phyloP scores from a whole-genome alignment of 2,329 filamentous ascomycete species.

The Hymenoscyphus scutula region DNA sequence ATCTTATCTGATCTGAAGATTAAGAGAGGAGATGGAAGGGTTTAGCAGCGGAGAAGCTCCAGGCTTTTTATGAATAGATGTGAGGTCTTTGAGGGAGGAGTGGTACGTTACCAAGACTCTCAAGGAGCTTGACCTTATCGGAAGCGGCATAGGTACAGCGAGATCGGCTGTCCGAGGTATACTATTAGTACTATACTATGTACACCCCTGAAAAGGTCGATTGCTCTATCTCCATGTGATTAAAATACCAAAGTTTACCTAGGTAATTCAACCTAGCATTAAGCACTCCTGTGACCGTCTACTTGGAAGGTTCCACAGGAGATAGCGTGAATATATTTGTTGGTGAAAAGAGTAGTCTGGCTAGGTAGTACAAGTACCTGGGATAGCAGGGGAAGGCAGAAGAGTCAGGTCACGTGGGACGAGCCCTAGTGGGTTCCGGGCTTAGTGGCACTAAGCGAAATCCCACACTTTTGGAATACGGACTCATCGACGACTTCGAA shows the following conservation, averaged over 20 bases:
- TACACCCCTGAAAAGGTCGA: background rate
- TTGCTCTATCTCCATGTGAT: constrained; percentile 4
- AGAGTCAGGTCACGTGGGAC: background rate
- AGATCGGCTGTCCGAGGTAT: background rate
- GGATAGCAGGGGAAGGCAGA: background rate
- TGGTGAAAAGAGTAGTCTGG: no score
- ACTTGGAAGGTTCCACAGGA: background rate
- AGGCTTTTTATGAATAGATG: background rate
- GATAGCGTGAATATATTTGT: background rate
- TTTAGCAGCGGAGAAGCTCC: background rate
- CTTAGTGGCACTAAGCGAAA: constrained; percentile 17
- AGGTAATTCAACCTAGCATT: no score
- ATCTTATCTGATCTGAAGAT: background rate
- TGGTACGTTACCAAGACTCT: constrained; percentile 1
- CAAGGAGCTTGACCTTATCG: background rate
- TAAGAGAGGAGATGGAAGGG: background rate
- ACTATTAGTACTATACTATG: no score
- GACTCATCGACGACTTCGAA: constrained; percentile 18
- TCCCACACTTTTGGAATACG: constrained; percentile 9
- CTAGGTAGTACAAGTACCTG: no score
- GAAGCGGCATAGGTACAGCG: background rate
- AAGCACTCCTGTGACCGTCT: no score
- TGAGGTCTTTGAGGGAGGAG: background rate
- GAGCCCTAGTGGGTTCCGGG: background rate
- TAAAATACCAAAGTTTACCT: no score